phyloP scores from a whole-genome alignment of 2,329 filamentous ascomycete species.

The Botrytis medusae region DNA sequence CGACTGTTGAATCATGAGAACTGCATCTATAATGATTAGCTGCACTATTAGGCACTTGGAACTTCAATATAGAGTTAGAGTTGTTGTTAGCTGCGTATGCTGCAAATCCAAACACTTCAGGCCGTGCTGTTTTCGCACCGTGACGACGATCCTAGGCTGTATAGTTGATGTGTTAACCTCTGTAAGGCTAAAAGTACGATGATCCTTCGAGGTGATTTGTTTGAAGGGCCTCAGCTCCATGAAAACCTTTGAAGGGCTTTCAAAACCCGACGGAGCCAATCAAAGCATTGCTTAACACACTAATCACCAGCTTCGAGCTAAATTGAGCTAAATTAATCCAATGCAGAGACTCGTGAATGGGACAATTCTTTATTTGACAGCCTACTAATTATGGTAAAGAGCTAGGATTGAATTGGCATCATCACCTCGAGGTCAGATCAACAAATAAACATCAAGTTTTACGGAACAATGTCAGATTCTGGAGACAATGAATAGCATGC shows the following conservation, averaged over 20 bases:
- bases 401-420: background rate
- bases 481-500: background rate
- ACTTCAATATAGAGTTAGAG: background rate
- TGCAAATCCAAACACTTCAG: background rate
- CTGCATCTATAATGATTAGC: background rate
- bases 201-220: conserved; percentile 9
- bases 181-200: background rate
- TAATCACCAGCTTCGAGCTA: background rate
- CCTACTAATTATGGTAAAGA: background rate
- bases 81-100: background rate
- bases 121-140: conserved; percentile 1
- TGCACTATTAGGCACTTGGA: background rate
- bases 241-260: background rate
- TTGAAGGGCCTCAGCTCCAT: background rate
- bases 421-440: background rate
- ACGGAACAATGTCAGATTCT: background rate
- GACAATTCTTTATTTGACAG: background rate
- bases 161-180: background rate
- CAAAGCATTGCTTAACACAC: background rate
- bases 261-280: conserved; percentile 4
- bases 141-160: background rate
- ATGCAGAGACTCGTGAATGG: background rate
- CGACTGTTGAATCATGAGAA: background rate
- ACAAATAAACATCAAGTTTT: background rate
- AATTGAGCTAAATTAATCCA: background rate